Evolutionary conservation across 208 protist genomes (phyloP), one percentile per base, ranked within the genome.

Genomic region (Trypanosoma platydactyli): DNA sequence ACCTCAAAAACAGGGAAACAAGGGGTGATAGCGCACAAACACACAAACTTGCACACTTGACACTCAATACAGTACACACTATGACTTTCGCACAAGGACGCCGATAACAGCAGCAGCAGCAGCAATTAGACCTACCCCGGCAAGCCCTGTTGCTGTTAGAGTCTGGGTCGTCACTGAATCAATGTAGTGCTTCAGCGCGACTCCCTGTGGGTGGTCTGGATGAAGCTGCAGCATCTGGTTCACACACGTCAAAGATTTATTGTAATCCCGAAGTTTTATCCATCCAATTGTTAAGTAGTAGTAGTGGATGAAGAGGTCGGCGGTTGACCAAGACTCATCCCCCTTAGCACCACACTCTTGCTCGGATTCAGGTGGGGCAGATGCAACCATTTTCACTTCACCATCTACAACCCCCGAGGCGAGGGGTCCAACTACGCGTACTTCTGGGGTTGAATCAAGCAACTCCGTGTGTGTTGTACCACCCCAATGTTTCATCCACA

Each of bases 211-310:
- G 57, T 83, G 83, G 22, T 71, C 11, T 20, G 84, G 86, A 3
- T 62, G 46, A 33, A 89, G 55, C 44, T 76, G 56, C 50, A 92
- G 77, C 80, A 84, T 81, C 52, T 80, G 80, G 25, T 73, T 69
- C 11, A 86, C 64, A 58, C 71, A 92, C 27, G 77, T 77, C 35
- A 72, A 68, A 1, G 86, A 86, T 61, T 80, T 81, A 11, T 88
- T 66, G 25, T 85, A 77, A 18, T 81, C 59, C 15, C 62, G 71
- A 30, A 92, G 77, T 60, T 94, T 94, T 33, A 88, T 84, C 77
- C 78, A 89, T 38, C 86, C 89, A 16, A 94, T 49, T 6, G 78
- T 59, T 20, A 94, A 71, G 65, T 94, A 88, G 60, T 91, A 94
- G 68, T 91, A 73, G 50, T 84, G 80, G 24, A 86, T 51, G 6